These are phyloP conservation scores for Dictyostelium citrinum DNA, from an alignment of 78 protist species.

Conservation along the genomic window DNA sequence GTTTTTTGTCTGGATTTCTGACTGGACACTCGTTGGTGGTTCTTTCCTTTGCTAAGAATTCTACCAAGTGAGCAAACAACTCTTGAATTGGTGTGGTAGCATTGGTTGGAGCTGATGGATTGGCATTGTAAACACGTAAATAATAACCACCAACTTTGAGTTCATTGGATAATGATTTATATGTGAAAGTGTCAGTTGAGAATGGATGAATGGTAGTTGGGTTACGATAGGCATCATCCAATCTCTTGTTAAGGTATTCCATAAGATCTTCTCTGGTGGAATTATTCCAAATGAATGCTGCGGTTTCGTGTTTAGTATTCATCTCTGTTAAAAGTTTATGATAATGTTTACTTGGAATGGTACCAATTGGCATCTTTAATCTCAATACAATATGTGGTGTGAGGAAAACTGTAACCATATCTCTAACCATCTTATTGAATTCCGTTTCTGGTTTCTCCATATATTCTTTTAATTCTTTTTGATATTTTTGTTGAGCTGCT, in stretches of 20 bases:
- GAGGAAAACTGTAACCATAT: constrained; percentile 8
- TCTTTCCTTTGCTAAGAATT: constrained; percentile 16
- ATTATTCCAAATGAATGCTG: constrained; percentile 86
- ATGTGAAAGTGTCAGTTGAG: constrained; percentile 1
- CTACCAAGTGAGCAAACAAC: constrained; percentile 33
- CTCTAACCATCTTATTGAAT: constrained; percentile 15
- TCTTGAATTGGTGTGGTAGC: constrained; percentile 43
- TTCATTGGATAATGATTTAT: constrained; percentile 50
- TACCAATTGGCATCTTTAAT: constrained; percentile 54
- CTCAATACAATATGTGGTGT: constrained; percentile 47
- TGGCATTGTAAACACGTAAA: constrained; percentile 78
- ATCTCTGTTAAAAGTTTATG: constrained; percentile 49
- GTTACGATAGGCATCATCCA: constrained; percentile 16
- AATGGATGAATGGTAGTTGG: constrained; percentile 43
- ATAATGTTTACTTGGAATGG: constrained; percentile 40
- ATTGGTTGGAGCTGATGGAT: constrained; percentile 62
- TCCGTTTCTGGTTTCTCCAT: constrained; percentile 47
- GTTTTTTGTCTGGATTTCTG: constrained; percentile 1
- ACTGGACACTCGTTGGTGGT: constrained; percentile 27
- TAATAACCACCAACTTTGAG: constrained; percentile 76
- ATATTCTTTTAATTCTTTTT: constrained; percentile 31
- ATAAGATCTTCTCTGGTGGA: constrained; percentile 66
- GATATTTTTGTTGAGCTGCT: neutral
- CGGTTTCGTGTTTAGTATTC: constrained; percentile 79
- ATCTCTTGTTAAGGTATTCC: constrained; percentile 49